Evolutionary conservation across 2,329 filamentous ascomycete genomes (phyloP).

Genomic region (Ustulina deusta): DNA sequence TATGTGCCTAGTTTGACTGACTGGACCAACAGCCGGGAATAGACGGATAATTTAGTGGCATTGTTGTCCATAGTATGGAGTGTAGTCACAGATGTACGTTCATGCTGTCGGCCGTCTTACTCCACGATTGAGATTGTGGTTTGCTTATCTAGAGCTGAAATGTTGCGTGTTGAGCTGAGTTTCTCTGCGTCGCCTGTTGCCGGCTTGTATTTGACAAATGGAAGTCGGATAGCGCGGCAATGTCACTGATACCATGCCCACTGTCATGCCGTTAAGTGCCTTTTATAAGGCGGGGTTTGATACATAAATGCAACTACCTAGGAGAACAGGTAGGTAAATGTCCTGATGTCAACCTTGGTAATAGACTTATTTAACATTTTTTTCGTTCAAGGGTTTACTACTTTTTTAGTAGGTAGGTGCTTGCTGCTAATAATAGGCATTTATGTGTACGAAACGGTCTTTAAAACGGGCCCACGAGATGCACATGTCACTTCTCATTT

Average conservation of each 20-base stretch:
- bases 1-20: neutral
- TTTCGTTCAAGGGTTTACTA: no score
- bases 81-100: neutral
- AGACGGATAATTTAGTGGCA: neutral
- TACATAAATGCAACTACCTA: constrained; percentile 12
- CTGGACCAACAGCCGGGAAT: neutral
- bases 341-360: no score
- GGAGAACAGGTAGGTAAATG: neutral
- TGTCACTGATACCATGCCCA: neutral
- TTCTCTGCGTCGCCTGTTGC: neutral
- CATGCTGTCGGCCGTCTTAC: neutral
- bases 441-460: no score
- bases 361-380: no score
- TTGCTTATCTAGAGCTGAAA: constrained; percentile 2
- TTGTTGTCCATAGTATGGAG: neutral
- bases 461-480: no score
- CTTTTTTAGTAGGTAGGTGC: no score
- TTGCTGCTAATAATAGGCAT: no score
- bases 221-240: constrained; percentile 27
- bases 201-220: neutral
- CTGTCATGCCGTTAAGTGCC: constrained; percentile 4
- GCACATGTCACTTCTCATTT: no score
- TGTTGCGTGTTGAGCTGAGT: neutral
- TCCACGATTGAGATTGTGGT: constrained; percentile 3
- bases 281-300: neutral